Evolutionary conservation across 345 rosid genomes (phyloP).

Genomic region (Populus pruinosa): DNA sequence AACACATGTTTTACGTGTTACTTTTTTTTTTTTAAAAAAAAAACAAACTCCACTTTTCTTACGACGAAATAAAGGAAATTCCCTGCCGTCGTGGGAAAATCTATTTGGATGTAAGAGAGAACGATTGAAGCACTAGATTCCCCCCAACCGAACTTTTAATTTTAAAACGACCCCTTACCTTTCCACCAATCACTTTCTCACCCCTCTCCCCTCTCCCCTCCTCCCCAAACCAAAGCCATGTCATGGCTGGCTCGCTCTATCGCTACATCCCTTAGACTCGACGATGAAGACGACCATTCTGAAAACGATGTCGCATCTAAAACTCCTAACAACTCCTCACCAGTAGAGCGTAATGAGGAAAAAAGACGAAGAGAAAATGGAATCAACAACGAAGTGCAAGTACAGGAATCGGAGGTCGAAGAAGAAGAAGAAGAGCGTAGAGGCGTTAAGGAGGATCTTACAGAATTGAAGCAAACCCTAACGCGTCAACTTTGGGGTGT

Average conservation of each 20-base stretch:
- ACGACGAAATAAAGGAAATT: background rate
- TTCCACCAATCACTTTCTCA: slow-evolving; percentile 20
- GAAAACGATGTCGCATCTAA: slow-evolving; percentile 31
- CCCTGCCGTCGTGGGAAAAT: slow-evolving; percentile 7
- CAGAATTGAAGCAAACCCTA: slow-evolving; percentile 68
- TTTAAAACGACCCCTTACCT: slow-evolving; percentile 8
- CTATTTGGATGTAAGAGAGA: background rate
- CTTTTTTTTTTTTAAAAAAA: too few species aligned
- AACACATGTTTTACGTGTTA: too few species aligned
- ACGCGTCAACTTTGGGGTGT: slow-evolving; percentile 85
- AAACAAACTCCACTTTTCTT: too few species aligned
- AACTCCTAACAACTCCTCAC: slow-evolving; percentile 2
- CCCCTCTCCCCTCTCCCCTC: background rate
- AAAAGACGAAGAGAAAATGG: slow-evolving; percentile 13
- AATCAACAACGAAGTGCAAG: background rate
- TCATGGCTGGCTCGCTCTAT: slow-evolving; percentile 87
- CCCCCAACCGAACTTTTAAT: background rate
- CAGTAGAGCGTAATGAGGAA: slow-evolving; percentile 14
- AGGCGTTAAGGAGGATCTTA: slow-evolving; percentile 83
- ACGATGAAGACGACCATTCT: background rate
- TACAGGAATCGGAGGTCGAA: slow-evolving; percentile 4
- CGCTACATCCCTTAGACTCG: slow-evolving; percentile 65
- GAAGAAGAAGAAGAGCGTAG: slow-evolving; percentile 47
- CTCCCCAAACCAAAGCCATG: slow-evolving; percentile 30
- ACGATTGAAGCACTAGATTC: background rate